phyloP scores from a whole-genome alignment of 2,329 filamentous ascomycete species.

The Stagonosporopsis vannaccii region DNA sequence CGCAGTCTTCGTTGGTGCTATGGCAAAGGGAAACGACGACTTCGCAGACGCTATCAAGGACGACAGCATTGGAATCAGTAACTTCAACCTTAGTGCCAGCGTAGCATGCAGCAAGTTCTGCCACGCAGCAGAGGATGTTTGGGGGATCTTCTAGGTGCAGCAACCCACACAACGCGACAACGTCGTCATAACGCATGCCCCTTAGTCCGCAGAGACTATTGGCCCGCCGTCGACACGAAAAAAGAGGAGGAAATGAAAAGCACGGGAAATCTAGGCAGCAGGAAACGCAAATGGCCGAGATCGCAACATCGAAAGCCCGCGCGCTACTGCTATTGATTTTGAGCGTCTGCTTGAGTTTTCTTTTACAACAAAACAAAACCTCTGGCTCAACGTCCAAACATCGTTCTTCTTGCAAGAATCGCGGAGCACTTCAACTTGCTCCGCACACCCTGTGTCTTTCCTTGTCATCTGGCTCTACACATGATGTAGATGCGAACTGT shows the following conservation, averaged over 20 bases:
- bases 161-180: neutral
- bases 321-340: constrained; percentile 58
- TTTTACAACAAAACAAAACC: constrained; percentile 82
- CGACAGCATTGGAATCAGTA: constrained; percentile 97
- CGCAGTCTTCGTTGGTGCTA: constrained; percentile 96
- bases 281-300: constrained; percentile 58
- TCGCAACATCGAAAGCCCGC: constrained; percentile 74
- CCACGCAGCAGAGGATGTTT: constrained; percentile 95
- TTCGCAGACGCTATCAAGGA: constrained; percentile 96
- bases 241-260: constrained; percentile 30
- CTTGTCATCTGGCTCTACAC: constrained; percentile 23
- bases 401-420: constrained; percentile 51
- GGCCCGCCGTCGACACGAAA: constrained; percentile 26
- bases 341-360: constrained; percentile 73
- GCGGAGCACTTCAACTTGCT: constrained; percentile 72
- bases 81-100: constrained; percentile 95
- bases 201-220: constrained; percentile 33
- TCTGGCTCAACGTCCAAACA: constrained; percentile 79
- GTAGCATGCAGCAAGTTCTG: constrained; percentile 99
- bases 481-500: constrained; percentile 22
- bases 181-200: constrained; percentile 36
- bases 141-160: constrained; percentile 79
- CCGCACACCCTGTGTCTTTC: constrained; percentile 43
- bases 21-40: constrained; percentile 96
- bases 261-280: constrained; percentile 39